Evolutionary conservation across 2,329 filamentous ascomycete genomes (phyloP).

Genomic region (Pezicula neosporulosa): DNA sequence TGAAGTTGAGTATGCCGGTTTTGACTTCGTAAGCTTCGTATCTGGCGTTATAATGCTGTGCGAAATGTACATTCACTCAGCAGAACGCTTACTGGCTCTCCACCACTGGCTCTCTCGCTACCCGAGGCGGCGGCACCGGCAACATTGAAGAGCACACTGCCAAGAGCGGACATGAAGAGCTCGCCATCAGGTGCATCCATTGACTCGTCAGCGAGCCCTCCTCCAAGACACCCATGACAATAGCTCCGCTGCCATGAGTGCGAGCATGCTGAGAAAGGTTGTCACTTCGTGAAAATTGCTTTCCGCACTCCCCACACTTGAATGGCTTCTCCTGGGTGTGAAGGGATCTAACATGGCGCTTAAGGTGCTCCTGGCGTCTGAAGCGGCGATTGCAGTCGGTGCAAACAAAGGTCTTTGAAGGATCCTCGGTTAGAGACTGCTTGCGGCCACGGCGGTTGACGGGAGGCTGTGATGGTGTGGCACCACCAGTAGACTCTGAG

Average conservation of each 20-base stretch:
- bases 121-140: conserved; percentile 70
- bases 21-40: conserved; percentile 26
- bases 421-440: conserved; percentile 96
- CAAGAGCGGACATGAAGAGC: conserved; percentile 68
- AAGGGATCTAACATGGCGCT: conserved; percentile 96
- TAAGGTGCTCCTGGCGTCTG: conserved; percentile 96
- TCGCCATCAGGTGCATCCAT: conserved; percentile 43
- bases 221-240: conserved; percentile 86
- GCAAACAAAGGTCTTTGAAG: conserved; percentile 97
- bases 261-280: conserved; percentile 95
- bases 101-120: conserved; percentile 50
- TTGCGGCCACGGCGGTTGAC: conserved; percentile 93
- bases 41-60: conserved; percentile 9
- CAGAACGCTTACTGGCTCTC: conserved; percentile 59
- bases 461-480: conserved; percentile 43
- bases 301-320: conserved; percentile 94
- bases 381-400: conserved; percentile 95
- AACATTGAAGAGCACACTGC: conserved; percentile 79
- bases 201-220: conserved; percentile 47
- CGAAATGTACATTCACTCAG: conserved; percentile 33
- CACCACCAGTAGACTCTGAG: conserved; percentile 34
- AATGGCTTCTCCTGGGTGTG: conserved; percentile 99
- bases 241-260: conserved; percentile 85
- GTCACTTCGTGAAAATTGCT: conserved; percentile 98
- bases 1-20: conserved; percentile 21